These are phyloP conservation scores for Platanus orientalis DNA, from an alignment of 164 flowering plant genomes.

Conservation along the genomic window DNA sequence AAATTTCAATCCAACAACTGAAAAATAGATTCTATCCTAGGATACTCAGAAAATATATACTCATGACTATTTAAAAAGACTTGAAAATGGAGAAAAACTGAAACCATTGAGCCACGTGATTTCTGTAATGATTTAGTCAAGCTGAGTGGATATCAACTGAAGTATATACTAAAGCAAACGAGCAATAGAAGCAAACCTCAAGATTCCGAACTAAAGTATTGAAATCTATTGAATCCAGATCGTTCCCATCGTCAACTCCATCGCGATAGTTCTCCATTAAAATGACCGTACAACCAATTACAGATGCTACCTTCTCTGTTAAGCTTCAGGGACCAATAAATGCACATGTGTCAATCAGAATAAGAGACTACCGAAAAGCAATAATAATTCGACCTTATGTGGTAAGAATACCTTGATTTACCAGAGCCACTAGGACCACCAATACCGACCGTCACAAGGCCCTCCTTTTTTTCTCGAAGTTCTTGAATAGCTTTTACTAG, in stretches of 20 bases:
- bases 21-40: not conserved
- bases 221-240: slow-evolving; percentile 79
- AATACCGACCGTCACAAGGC: slow-evolving; percentile 86
- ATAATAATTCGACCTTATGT: not conserved
- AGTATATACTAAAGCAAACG: not conserved
- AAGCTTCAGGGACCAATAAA: slow-evolving; percentile 58
- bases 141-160: not conserved
- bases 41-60: not conserved
- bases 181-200: slow-evolving; percentile 51
- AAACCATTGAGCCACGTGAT: not conserved
- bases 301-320: slow-evolving; percentile 97
- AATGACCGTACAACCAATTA: slow-evolving; percentile 78
- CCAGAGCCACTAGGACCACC: slow-evolving; percentile 98
- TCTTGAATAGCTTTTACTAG: slow-evolving; percentile 95
- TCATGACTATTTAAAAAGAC: not conserved
- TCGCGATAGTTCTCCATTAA: slow-evolving; percentile 94
- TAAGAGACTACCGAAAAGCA: not conserved
- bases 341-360: slow-evolving; percentile 11
- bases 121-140: not conserved
- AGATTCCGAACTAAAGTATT: slow-evolving; percentile 73
- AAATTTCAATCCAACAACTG: not conserved
- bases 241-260: slow-evolving; percentile 88
- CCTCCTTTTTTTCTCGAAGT: slow-evolving; percentile 78
- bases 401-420: slow-evolving; percentile 63
- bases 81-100: not conserved